These are phyloP conservation scores for Apiospora phragmitis DNA, from an alignment of 2,329 filamentous ascomycete genomes.

Conservation along the genomic window DNA sequence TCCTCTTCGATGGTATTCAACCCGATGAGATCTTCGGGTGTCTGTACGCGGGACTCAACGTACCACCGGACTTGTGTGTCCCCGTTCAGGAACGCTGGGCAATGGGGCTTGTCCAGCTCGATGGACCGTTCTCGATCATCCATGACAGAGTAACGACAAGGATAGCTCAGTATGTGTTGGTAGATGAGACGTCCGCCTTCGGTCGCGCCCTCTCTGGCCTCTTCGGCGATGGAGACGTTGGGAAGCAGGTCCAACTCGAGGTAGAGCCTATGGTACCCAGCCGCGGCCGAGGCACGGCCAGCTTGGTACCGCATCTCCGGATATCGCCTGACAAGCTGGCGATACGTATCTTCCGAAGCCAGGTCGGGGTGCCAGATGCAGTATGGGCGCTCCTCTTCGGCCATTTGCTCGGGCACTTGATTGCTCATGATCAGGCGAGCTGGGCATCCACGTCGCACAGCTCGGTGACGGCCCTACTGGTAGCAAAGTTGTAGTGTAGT, in stretches of 20 bases:
- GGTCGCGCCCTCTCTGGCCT: constrained; percentile 33
- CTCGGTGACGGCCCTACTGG: not conserved
- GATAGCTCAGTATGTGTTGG: constrained; percentile 29
- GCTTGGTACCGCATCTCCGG: constrained; percentile 38
- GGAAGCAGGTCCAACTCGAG: constrained; percentile 37
- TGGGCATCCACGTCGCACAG: not conserved
- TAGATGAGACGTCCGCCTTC: constrained; percentile 27
- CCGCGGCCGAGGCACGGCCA: constrained; percentile 40
- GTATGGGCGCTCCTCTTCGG: constrained; percentile 33
- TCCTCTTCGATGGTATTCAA: not conserved
- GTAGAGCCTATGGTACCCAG: constrained; percentile 37
- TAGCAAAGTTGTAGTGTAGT: not conserved
- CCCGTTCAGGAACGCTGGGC: constrained; percentile 29
- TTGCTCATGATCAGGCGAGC: constrained; percentile 37
- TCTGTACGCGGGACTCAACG: not conserved
- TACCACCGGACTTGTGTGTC: constrained; percentile 32
- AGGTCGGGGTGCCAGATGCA: constrained; percentile 43
- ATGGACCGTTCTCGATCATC: constrained; percentile 35
- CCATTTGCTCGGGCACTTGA: constrained; percentile 28
- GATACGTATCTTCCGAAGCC: constrained; percentile 37
- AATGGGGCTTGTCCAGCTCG: constrained; percentile 9
- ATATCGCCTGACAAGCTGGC: constrained; percentile 31
- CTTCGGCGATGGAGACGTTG: constrained; percentile 40
- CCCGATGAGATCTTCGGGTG: not conserved
- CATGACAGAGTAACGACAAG: constrained; percentile 33